Conservation (phyloP, 257 asterid genomes). For the Solanum ossicruentum region DNA sequence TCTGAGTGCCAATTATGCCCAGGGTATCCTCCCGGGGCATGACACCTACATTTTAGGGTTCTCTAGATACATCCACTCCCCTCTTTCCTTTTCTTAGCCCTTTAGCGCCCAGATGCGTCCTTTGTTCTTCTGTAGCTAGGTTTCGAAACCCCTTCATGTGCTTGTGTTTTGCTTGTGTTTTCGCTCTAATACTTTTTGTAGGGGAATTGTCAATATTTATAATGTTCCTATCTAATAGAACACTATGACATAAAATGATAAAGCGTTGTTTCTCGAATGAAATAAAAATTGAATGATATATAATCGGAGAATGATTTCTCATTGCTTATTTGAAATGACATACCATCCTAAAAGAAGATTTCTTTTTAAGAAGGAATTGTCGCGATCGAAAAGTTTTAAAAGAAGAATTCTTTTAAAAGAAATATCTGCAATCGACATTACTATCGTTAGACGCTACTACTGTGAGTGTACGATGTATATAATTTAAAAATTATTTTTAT, state of each 20-base stretch:
- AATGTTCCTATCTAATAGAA: neutral
- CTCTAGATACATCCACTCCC: too few species aligned
- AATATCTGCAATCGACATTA: accelerated
- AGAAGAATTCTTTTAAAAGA: neutral
- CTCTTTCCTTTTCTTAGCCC: too few species aligned
- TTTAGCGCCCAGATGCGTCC: too few species aligned
- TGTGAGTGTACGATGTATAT: neutral
- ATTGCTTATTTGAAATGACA: neutral
- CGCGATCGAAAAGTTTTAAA: too few species aligned
- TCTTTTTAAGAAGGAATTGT: too few species aligned
- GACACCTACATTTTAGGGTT: too few species aligned
- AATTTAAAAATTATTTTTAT: neutral
- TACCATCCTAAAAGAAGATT: too few species aligned
- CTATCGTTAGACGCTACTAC: neutral
- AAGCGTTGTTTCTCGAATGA: neutral
- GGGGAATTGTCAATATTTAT: neutral
- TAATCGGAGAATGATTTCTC: neutral
- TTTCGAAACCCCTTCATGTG: too few species aligned
- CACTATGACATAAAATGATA: neutral
- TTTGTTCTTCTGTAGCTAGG: too few species aligned
- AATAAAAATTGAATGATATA: neutral
- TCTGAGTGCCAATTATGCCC: too few species aligned
- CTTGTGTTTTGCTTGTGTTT: too few species aligned
- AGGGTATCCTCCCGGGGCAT: too few species aligned
- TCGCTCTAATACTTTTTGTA: neutral